phyloP scores from a whole-genome alignment of 2,329 filamentous ascomycete species.

The Rutstroemia sp. region DNA sequence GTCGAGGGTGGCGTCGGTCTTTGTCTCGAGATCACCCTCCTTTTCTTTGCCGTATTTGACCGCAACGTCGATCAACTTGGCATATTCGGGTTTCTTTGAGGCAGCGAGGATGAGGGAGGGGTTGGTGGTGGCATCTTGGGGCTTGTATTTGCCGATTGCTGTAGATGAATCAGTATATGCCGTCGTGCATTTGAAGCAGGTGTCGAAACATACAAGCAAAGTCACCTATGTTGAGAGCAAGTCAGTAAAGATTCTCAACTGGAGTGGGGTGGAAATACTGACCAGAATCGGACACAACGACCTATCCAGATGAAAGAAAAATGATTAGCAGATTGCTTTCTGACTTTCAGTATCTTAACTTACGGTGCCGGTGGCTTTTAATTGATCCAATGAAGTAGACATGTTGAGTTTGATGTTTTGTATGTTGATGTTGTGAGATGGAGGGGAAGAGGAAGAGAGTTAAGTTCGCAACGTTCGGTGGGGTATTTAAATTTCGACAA shows the following conservation, averaged over 20 bases:
- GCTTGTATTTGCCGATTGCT: constrained; percentile 99
- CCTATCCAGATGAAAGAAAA: constrained; percentile 41
- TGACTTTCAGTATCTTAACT: constrained; percentile 35
- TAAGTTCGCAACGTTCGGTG: neutral
- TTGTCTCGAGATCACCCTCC: constrained; percentile 60
- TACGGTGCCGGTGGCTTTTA: constrained; percentile 95
- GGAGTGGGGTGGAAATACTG: constrained; percentile 32
- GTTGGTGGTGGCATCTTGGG: constrained; percentile 99
- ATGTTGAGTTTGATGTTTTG: constrained; percentile 38
- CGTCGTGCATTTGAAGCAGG: neutral
- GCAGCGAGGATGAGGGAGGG: constrained; percentile 96
- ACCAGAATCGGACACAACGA: constrained; percentile 96
- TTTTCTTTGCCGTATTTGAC: constrained; percentile 78
- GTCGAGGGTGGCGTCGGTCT: constrained; percentile 89
- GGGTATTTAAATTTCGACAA: no score
- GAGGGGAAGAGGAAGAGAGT: neutral
- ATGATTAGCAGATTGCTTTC: constrained; percentile 7
- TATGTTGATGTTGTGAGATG: constrained; percentile 5
- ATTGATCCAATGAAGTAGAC: constrained; percentile 87
- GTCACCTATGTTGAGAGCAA: constrained; percentile 48
- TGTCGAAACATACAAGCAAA: constrained; percentile 59
- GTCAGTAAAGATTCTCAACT: constrained; percentile 8
- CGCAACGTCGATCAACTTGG: constrained; percentile 80
- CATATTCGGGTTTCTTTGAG: constrained; percentile 96
- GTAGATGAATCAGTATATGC: constrained; percentile 20